These are phyloP conservation scores for Hypholoma sublateritium DNA, from an alignment of 768 basidiomycete species.

Conservation along the genomic window DNA sequence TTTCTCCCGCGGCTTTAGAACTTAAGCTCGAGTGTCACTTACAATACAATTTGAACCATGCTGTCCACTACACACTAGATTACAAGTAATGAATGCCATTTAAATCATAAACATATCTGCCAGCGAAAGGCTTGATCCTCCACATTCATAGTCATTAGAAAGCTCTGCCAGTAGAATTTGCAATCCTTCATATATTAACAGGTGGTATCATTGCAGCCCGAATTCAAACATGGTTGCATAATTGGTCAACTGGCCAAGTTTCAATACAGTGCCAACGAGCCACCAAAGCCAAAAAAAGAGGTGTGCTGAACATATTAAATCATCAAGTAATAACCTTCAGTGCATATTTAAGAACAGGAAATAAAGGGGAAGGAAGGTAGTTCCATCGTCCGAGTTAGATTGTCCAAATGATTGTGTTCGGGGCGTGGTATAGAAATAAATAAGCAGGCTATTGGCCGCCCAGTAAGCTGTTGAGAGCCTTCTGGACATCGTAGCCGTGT, in stretches of 20 bases:
- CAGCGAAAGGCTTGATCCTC: too few relatives aligned
- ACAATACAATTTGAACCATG: too few relatives aligned
- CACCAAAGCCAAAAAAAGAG: not conserved
- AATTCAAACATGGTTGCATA: too few relatives aligned
- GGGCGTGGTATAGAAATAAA: not conserved
- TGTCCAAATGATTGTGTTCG: conserved; percentile 19
- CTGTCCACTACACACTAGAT: too few relatives aligned
- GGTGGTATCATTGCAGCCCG: too few relatives aligned
- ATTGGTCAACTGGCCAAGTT: not conserved
- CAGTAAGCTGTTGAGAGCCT: conserved; percentile 75
- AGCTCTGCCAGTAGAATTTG: too few relatives aligned
- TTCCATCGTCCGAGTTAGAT: conserved; percentile 13
- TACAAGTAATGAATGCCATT: too few relatives aligned
- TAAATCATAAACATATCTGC: too few relatives aligned
- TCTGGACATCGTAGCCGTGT: conserved; percentile 77
- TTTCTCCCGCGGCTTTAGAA: too few relatives aligned
- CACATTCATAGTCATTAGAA: too few relatives aligned
- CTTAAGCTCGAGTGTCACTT: too few relatives aligned
- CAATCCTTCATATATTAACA: too few relatives aligned
- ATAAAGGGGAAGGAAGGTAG: conserved; percentile 11
- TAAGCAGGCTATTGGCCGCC: conserved; percentile 25
- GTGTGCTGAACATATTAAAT: conserved; percentile 16
- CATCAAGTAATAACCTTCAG: conserved; percentile 10
- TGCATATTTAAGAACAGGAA: conserved; percentile 11
- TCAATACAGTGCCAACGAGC: not conserved